These are phyloP conservation scores for Aspergillus hiratsukae DNA, from an alignment of 2,329 filamentous ascomycete species.

Conservation along the genomic window DNA sequence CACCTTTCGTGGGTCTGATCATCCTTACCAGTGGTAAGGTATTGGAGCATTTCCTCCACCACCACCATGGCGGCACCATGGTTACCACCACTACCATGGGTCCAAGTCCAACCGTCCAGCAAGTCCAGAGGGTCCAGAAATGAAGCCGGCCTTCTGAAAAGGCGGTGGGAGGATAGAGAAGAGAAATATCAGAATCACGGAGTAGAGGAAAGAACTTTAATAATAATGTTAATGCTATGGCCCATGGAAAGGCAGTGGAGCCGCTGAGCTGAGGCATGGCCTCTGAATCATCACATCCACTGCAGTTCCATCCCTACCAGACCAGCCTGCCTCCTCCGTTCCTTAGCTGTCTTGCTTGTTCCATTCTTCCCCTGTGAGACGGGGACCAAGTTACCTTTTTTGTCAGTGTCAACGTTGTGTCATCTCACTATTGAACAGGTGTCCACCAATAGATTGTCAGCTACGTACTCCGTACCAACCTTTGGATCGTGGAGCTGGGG, in stretches of 20 bases:
- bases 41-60: slow-evolving; percentile 6
- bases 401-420: slow-evolving; percentile 38
- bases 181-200: slow-evolving; percentile 1
- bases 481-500: slow-evolving; percentile 34
- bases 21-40: slow-evolving; percentile 12
- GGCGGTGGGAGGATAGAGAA: not conserved
- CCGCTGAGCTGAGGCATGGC: slow-evolving; percentile 12
- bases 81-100: slow-evolving; percentile 2
- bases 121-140: slow-evolving; percentile 3
- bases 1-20: slow-evolving; percentile 10
- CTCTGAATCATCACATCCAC: slow-evolving; percentile 16
- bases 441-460: slow-evolving; percentile 1
- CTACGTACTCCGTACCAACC: not conserved
- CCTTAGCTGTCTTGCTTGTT: slow-evolving; percentile 12
- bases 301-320: slow-evolving; percentile 1
- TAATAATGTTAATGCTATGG: no score
- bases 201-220: slow-evolving; percentile 1
- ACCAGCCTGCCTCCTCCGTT: slow-evolving; percentile 13
- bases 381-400: slow-evolving; percentile 21
- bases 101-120: not conserved
- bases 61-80: not conserved
- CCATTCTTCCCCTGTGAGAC: slow-evolving; percentile 4
- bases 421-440: slow-evolving; percentile 33
- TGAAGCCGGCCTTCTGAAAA: not conserved
- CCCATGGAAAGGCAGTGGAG: slow-evolving; percentile 7